These are phyloP conservation scores for Pharus latifolius DNA, from an alignment of 176 grass and related monocot genomes.

Conservation along the genomic window DNA sequence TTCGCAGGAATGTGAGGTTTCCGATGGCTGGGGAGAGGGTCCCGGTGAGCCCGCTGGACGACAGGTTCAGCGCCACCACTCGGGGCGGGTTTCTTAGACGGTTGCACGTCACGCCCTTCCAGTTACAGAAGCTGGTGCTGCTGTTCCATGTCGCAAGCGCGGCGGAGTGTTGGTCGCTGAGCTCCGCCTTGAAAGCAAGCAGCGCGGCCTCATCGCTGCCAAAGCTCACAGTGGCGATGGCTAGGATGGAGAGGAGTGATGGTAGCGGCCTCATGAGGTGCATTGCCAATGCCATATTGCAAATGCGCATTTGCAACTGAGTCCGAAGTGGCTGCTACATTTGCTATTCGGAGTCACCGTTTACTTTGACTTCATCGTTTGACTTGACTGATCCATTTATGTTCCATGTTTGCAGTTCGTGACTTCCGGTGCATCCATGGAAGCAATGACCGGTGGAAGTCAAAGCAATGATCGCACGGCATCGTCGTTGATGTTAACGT, in stretches of 20 bases:
- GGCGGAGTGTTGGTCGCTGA: background rate
- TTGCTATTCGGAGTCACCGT: too few species aligned
- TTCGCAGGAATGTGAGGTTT: background rate
- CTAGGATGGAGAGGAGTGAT: background rate
- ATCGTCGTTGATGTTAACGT: too few species aligned
- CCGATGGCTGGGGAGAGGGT: slow-evolving; percentile 5
- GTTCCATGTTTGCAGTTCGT: too few species aligned
- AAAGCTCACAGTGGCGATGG: too few species aligned
- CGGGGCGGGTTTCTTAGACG: background rate
- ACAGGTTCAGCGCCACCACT: slow-evolving; percentile 13
- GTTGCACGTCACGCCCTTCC: background rate
- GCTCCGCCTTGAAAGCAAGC: background rate
- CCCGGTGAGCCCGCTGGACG: background rate
- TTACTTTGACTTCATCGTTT: too few species aligned
- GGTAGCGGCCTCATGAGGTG: background rate
- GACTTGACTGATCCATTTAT: too few species aligned
- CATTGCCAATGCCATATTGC: background rate
- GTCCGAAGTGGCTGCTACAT: too few species aligned
- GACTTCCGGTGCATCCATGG: too few species aligned
- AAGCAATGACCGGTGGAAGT: too few species aligned
- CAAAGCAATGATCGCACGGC: too few species aligned
- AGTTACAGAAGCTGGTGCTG: background rate
- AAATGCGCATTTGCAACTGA: too few species aligned
- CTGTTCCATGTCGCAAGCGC: background rate
- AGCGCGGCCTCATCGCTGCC: background rate